Evolutionary conservation across 1,284 basidiomycete genomes (phyloP), one percentile per base, ranked within the genome.

Genomic region (Sanghuangporus sanghuang): DNA sequence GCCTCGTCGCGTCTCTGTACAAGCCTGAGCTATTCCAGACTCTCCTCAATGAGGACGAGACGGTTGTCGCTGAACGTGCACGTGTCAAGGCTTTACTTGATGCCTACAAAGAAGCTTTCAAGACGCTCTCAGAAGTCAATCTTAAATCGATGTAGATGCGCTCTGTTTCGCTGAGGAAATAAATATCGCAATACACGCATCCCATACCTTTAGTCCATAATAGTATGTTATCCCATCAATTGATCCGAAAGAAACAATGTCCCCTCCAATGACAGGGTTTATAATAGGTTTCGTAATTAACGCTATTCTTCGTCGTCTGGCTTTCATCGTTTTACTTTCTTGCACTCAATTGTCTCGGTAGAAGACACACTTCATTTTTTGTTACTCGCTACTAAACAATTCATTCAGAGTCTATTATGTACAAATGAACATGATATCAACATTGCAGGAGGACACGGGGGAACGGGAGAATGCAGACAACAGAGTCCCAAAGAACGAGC

Each of bases 91-190:
- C 93, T 12, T 76, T 99, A 59, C 79, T 99, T 68, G 95, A 98
- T 72, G 96, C 96, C 12, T 99, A 99, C 78, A 95, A 91, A 80
- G 96, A 97, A 69, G 96, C 96, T 40, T 98, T 98, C 80, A 93
- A 90, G 77, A 91, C 83, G 27, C 77, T 93, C 21, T 89, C 89
- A 2, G 90, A 93, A 69, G 85, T 93, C 61, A 88, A 83, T 70
- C 72, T 93, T 67, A 90, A 89, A 72, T 81, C 85, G 27, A 73
- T 82, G 32, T 53, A 53, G 52, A 32, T 35, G 4, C 52, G 6
- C 70, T 88, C 11, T n/a, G 6, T 46, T 9, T n/a, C 35, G 23
- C 14, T 11, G 46, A 49, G 44, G 35, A 12, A 21, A 44, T 12
- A 48, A 35, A 16, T 48, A 48, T 44, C 23, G 16, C 23, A 32